Evolutionary conservation across 2,329 filamentous ascomycete genomes (phyloP).

Genomic region (Byssoonygena ceratinophila): DNA sequence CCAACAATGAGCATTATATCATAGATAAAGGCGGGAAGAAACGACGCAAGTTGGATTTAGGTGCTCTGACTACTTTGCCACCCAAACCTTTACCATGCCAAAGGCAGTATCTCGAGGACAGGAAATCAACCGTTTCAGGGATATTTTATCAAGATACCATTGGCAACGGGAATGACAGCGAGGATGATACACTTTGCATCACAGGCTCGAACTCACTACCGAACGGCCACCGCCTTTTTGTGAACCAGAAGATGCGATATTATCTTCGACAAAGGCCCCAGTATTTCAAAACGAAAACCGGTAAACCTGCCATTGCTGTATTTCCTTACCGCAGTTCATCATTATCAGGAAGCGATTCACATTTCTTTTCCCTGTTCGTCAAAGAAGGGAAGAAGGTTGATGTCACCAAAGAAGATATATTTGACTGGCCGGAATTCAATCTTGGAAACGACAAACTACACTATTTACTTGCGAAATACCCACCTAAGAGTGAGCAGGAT

Average conservation of each 20-base stretch:
- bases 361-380: conserved; percentile 26
- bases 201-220: conserved; percentile 20
- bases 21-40: conserved; percentile 24
- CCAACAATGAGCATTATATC: conserved; percentile 21
- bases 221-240: conserved; percentile 23
- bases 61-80: not conserved
- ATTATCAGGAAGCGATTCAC: conserved; percentile 13
- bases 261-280: conserved; percentile 24
- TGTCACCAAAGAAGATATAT: conserved; percentile 23
- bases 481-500: conserved; percentile 30
- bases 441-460: conserved; percentile 21
- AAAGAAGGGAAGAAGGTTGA: conserved; percentile 20
- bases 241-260: conserved; percentile 24
- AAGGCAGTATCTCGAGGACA: not conserved
- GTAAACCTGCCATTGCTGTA: conserved; percentile 21
- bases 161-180: conserved; percentile 2
- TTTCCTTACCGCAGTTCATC: conserved; percentile 22
- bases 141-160: conserved; percentile 35
- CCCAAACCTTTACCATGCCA: not conserved
- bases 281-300: conserved; percentile 17
- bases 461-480: conserved; percentile 37
- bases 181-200: conserved; percentile 22
- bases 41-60: conserved; percentile 23
- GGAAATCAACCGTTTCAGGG: conserved; percentile 15
- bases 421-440: conserved; percentile 24